Base-by-base conservation (phyloP, 768 basidiomycete species). In the Rossbeevera mucosa region DNA sequence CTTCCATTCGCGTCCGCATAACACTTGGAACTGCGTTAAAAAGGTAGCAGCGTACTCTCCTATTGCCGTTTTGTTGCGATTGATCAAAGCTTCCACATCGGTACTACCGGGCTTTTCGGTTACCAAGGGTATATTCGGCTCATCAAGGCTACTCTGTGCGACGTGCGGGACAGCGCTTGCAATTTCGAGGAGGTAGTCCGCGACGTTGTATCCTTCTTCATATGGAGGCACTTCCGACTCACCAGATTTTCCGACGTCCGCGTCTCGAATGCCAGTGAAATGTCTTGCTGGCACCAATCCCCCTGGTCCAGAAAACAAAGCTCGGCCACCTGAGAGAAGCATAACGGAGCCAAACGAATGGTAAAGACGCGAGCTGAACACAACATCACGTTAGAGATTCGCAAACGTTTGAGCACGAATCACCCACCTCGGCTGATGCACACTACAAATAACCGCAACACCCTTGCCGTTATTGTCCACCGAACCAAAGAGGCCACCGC, bases 141-240 rank as follows among this genome's bases (percentile, higher is more conserved):
- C 31, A 5, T 59, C 48, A 9, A 44, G 14, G 29, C 41, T 58
- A 36, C 28, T 29, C 29, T 48, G 55, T 33, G 44, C 30, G 30
- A 22, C 68, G 7, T 76, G 70, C 13, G 81, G 79, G 1, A 82
- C 76, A 45, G 82, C 81, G 60, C 82, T 86, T 1, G 93, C 93
- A 47, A 97, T 78, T 58, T 96, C 94, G 20, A 97, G 76, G 11
- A 96, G 78, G 62, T 94, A 90, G 65, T 97, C 94, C 0, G 94
- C 93, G 16, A 94, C 80, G 60, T 96, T 96, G 72, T 94, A 94
- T 0, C 91, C 92, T 45, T 82, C 76, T 7, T 80, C 86, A 61
- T 84, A 91, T 9, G 78, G 71, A 7, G 71, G 72, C 4, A 78
- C 70, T 36, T 68, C 66, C 36, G 68, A 57, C 63, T 66, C 51